phyloP scores from a whole-genome alignment of 1,284 basidiomycete species.

The Cryptococcus floricola region DNA sequence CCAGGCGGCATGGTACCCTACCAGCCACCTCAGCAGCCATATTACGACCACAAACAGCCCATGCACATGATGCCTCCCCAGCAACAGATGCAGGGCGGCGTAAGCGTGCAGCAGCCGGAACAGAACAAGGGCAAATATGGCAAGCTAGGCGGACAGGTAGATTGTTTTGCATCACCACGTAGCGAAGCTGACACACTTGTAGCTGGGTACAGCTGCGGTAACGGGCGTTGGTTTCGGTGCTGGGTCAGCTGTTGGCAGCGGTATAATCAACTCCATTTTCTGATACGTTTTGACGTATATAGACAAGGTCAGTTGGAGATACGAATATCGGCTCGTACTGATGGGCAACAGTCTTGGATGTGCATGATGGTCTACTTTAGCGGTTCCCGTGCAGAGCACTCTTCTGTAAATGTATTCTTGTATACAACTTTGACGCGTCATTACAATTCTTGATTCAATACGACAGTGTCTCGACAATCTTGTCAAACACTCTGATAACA shows the following conservation, averaged over 20 bases:
- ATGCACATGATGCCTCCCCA: conserved; percentile 14
- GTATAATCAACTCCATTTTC: conserved; percentile 4
- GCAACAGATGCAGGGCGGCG: conserved; percentile 19
- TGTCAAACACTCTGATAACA: conserved; percentile 73
- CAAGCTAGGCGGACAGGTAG: conserved; percentile 35
- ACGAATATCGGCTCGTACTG: not conserved
- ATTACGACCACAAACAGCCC: conserved; percentile 17
- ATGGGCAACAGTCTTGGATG: not conserved
- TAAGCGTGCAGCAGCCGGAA: conserved; percentile 23
- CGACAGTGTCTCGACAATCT: conserved; percentile 72
- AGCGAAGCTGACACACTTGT: not conserved
- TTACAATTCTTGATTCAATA: conserved; percentile 53
- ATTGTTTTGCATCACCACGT: conserved; percentile 4
- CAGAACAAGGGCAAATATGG: conserved; percentile 36
- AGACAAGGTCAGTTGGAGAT: not conserved
- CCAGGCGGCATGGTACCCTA: conserved; percentile 24
- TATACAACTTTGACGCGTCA: no score
- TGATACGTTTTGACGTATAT: not conserved
- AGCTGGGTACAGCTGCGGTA: conserved; percentile 36
- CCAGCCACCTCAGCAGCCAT: conserved; percentile 10
- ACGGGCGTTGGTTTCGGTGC: conserved; percentile 35
- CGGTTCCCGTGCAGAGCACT: no score
- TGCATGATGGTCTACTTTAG: not conserved
- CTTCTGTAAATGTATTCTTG: no score
- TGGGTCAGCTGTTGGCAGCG: conserved; percentile 24